Evolutionary conservation across 2,329 filamentous ascomycete species (phyloP).

Genomic region (Alternaria sp.): DNA sequence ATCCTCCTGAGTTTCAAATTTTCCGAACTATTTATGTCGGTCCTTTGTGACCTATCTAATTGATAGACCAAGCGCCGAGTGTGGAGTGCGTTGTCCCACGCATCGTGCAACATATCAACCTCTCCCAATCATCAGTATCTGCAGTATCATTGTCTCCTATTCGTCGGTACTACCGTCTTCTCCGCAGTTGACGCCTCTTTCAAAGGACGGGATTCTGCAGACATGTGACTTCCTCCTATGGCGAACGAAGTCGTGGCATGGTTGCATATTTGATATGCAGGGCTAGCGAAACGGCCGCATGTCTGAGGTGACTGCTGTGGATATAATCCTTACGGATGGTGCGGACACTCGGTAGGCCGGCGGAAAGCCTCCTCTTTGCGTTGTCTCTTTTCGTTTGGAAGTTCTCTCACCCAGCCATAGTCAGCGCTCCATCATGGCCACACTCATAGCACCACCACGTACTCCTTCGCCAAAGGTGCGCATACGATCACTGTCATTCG

Average conservation of each 20-base stretch:
- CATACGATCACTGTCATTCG: slow-evolving; percentile 50
- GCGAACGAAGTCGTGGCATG: slow-evolving; percentile 33
- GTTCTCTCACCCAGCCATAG: slow-evolving; percentile 1
- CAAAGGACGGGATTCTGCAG: slow-evolving; percentile 23
- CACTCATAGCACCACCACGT: slow-evolving; percentile 36
- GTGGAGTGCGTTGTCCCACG: slow-evolving; percentile 43
- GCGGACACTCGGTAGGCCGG: slow-evolving; percentile 15
- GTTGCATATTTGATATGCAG: slow-evolving; percentile 37
- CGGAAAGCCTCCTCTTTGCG: slow-evolving; percentile 16
- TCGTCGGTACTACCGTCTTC: slow-evolving; percentile 31
- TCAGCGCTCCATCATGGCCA: slow-evolving; percentile 30
- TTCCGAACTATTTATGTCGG: not conserved
- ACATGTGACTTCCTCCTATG: slow-evolving; percentile 4
- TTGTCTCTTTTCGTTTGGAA: slow-evolving; percentile 1
- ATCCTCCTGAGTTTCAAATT: not conserved
- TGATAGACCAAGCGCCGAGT: slow-evolving; percentile 33
- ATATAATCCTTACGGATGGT: slow-evolving; percentile 33
- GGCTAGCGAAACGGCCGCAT: slow-evolving; percentile 40
- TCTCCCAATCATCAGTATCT: slow-evolving; percentile 26
- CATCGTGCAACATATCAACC: slow-evolving; percentile 27
- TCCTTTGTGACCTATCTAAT: slow-evolving; percentile 17
- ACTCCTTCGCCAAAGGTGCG: slow-evolving; percentile 50
- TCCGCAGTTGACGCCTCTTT: slow-evolving; percentile 28
- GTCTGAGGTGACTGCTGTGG: slow-evolving; percentile 16
- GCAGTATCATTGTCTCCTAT: slow-evolving; percentile 22